Conservation (phyloP, 192 early-diverging fungal genomes). For the Linnemannia hyalina region DNA sequence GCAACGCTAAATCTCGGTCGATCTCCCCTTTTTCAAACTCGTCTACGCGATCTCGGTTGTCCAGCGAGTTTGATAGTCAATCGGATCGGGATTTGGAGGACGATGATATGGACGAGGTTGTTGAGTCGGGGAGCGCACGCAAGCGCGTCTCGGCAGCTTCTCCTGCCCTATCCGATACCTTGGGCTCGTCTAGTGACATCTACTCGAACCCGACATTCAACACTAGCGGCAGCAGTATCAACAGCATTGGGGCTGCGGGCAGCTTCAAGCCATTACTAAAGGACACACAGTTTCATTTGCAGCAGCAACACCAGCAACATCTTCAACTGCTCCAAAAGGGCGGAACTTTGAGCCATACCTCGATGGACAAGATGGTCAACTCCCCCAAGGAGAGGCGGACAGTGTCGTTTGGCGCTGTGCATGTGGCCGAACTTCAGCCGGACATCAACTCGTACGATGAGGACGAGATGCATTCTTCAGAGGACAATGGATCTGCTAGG, state of each 20-base stretch:
- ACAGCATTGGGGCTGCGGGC: constrained; percentile 28
- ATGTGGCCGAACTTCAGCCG: constrained; percentile 44
- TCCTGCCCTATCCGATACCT: constrained; percentile 29
- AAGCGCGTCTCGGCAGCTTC: constrained; percentile 31
- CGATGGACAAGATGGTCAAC: constrained; percentile 31
- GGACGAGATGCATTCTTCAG: constrained; percentile 39
- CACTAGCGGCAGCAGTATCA: constrained; percentile 51
- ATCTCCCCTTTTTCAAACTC: constrained; percentile 52
- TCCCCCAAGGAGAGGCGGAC: constrained; percentile 50
- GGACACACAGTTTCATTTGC: constrained; percentile 16
- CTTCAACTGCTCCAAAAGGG: background rate
- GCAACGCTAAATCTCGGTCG: constrained; percentile 46
- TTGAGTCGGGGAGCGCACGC: constrained; percentile 13
- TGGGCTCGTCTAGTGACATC: constrained; percentile 33
- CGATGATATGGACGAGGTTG: constrained; percentile 30
- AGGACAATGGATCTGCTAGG: constrained; percentile 26
- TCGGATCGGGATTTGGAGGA: constrained; percentile 21
- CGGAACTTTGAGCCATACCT: constrained; percentile 7
- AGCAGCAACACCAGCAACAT: constrained; percentile 16
- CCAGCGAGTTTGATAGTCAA: constrained; percentile 49
- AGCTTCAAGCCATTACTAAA: constrained; percentile 33
- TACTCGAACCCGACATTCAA: constrained; percentile 49
- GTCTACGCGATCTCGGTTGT: constrained; percentile 38
- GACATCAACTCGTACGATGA: constrained; percentile 52
- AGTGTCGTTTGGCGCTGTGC: constrained; percentile 54